These are phyloP conservation scores for Podila clonocystis DNA, from an alignment of 192 early-diverging fungal genomes.

Conservation along the genomic window DNA sequence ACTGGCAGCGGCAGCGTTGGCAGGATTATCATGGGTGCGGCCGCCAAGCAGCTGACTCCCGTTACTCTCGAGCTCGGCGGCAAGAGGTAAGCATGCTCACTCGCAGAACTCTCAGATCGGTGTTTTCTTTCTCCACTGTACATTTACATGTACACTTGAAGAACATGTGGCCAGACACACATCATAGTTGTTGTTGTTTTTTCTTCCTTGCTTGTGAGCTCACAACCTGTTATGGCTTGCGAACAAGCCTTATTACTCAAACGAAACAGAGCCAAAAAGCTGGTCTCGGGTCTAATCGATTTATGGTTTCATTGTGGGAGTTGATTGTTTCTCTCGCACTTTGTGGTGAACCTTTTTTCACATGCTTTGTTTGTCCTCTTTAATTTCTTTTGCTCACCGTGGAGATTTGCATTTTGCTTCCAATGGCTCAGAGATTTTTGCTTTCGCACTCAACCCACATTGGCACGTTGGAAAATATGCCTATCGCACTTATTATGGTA, in stretches of 20 bases:
- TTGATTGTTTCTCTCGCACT: background rate
- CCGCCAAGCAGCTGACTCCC: conserved; percentile 87
- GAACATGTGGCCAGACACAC: too few species aligned
- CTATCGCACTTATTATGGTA: too few species aligned
- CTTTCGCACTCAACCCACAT: background rate
- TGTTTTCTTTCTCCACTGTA: background rate
- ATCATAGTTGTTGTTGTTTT: too few species aligned
- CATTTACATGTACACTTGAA: too few species aligned
- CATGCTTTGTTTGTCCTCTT: background rate
- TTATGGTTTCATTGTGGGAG: conserved; percentile 8
- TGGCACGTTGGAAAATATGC: too few species aligned
- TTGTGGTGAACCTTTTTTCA: background rate
- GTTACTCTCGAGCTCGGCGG: conserved; percentile 96
- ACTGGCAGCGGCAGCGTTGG: conserved; percentile 89
- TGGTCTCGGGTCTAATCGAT: conserved; percentile 1
- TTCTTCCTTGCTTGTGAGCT: background rate
- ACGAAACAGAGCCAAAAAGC: background rate
- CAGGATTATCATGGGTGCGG: conserved; percentile 85
- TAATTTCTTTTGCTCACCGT: background rate
- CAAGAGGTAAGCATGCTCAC: conserved; percentile 68
- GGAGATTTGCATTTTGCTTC: background rate
- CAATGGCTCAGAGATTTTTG: background rate
- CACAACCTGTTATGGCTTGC: background rate
- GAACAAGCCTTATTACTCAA: too few species aligned
- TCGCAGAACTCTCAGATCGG: background rate